Evolutionary conservation across 306 rosid species (phyloP).

Genomic region (Calophaca sinica): DNA sequence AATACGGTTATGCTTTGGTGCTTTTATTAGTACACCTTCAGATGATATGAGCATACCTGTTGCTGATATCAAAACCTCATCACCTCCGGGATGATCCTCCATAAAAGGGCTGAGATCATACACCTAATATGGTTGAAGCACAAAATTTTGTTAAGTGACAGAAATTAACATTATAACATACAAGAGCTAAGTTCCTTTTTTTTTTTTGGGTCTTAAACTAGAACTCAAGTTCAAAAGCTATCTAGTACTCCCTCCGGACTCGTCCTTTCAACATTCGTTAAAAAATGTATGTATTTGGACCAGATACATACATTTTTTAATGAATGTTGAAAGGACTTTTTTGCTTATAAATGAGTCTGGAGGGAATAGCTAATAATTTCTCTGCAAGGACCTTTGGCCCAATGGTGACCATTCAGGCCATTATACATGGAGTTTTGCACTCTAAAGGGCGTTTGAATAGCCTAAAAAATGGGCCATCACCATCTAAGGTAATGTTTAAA

Average conservation of each 20-base stretch:
- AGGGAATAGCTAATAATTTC: conserved; percentile 13
- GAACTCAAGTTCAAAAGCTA: conserved; percentile 25
- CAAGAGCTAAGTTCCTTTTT: not conserved
- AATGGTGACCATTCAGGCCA: not conserved
- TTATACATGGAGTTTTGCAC: not conserved
- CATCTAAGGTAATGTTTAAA: conserved; percentile 1
- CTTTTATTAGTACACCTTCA: not conserved
- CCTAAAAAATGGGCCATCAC: not conserved
- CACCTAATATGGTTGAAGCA: conserved; percentile 60
- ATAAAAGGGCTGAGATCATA: conserved; percentile 89
- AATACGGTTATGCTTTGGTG: conserved; percentile 4
- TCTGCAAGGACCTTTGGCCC: not conserved
- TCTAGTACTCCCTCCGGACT: no score
- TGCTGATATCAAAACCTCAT: conserved; percentile 83
- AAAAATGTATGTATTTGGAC: no score
- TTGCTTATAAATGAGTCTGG: no score
- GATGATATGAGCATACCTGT: conserved; percentile 66
- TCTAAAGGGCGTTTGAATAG: conserved; percentile 9
- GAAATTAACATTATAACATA: conserved; percentile 24
- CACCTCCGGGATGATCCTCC: conserved; percentile 99
- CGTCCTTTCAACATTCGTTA: no score
- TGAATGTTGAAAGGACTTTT: no score
- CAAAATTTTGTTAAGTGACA: conserved; percentile 3
- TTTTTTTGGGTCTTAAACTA: not conserved
- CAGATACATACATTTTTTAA: no score